These are phyloP conservation scores for Pyrrhoderma noxium DNA, from an alignment of 1,284 basidiomycete genomes.

Conservation along the genomic window DNA sequence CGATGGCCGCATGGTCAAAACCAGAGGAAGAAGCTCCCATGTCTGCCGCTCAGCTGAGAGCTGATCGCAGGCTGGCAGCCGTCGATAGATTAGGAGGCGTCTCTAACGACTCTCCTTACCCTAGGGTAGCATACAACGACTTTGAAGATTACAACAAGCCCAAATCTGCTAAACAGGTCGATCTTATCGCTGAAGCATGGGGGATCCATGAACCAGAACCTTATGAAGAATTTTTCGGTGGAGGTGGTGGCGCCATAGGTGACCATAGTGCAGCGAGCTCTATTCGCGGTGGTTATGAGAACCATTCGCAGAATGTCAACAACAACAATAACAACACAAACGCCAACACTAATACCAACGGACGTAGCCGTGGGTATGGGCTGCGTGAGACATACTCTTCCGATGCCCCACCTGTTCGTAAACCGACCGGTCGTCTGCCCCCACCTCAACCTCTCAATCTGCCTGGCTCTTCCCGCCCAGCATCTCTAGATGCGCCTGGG, in stretches of 20 bases:
- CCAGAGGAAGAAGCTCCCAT: constrained; percentile 35
- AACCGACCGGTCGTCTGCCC: constrained; percentile 45
- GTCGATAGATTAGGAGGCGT: constrained; percentile 13
- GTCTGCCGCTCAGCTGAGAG: constrained; percentile 27
- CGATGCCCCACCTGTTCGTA: constrained; percentile 29
- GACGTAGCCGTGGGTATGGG: constrained; percentile 29
- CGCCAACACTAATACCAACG: constrained; percentile 4
- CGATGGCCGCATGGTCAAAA: constrained; percentile 69
- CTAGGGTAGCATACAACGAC: constrained; percentile 41
- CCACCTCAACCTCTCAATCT: constrained; percentile 77
- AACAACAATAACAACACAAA: too few relatives aligned
- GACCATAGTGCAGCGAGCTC: constrained; percentile 56
- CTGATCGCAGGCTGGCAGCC: constrained; percentile 24
- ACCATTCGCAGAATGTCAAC: not conserved
- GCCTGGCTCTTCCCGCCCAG: constrained; percentile 31
- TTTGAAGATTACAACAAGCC: constrained; percentile 34
- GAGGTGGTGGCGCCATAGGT: constrained; percentile 48
- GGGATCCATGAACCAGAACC: constrained; percentile 84
- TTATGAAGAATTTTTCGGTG: constrained; percentile 79
- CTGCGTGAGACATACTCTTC: constrained; percentile 35
- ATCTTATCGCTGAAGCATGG: constrained; percentile 80
- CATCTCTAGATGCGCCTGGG: constrained; percentile 28
- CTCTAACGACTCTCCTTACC: constrained; percentile 40
- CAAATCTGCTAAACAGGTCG: constrained; percentile 62
- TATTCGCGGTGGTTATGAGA: constrained; percentile 42